Percentiles rank a stretch among this genome's conserved stretches.
These are phyloP conservation scores for Xylaria sp. DNA, from an alignment of 495 filamentous ascomycete species.

Conservation along the genomic window DNA sequence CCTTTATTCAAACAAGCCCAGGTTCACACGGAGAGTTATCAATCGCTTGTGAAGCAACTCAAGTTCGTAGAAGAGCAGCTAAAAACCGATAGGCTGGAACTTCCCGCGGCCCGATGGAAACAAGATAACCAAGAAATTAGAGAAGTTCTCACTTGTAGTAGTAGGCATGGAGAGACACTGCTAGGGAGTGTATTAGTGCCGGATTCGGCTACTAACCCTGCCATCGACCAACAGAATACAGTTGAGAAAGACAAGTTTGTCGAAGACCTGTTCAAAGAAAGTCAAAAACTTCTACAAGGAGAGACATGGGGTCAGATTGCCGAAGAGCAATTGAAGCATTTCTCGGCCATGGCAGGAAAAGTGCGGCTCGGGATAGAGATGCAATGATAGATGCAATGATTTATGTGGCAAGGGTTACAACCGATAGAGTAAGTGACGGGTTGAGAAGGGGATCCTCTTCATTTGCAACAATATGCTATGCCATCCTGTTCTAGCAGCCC, in stretches of 20 bases:
- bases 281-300: conserved; percentile 30
- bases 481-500: neutral
- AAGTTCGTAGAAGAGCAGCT: conserved; percentile 36
- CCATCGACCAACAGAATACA: conserved; percentile 32
- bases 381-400: neutral
- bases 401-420: neutral
- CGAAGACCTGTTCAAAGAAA: conserved; percentile 44
- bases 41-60: conserved; percentile 34
- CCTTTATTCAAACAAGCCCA: conserved; percentile 31
- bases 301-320: conserved; percentile 48
- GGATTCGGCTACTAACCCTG: neutral
- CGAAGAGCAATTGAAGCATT: conserved; percentile 42
- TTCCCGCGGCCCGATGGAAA: conserved; percentile 44
- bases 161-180: conserved; percentile 43
- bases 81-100: conserved; percentile 28
- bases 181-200: conserved; percentile 43
- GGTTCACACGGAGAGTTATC: conserved; percentile 24
- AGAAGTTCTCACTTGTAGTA: conserved; percentile 43
- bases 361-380: conserved; percentile 36
- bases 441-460: neutral
- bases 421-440: neutral
- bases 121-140: conserved; percentile 44
- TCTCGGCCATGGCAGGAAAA: conserved; percentile 42
- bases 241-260: conserved; percentile 41
- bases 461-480: conserved; percentile 10